Base-by-base conservation (phyloP, 768 basidiomycete species). In the Suillus alpinus region DNA sequence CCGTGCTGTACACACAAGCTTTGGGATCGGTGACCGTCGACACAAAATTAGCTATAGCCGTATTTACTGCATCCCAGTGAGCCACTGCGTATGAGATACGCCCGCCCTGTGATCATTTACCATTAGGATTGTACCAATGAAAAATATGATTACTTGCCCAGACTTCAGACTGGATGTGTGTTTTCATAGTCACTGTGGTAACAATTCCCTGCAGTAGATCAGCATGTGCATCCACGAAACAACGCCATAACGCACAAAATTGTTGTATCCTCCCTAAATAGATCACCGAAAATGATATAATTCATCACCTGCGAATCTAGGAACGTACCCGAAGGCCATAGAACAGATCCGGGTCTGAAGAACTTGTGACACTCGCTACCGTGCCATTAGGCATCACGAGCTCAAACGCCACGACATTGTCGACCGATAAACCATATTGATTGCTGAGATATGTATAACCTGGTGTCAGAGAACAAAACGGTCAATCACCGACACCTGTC, bases 371-470 rank as follows among this genome's bases (percentile, higher is more conserved):
- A 12, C 64, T 63, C 6, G 66, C 68, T 2, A 85, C 69, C 0
- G 70, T 76, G 16, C 86, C 86, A 63, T 79, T 78, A 0, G 86
- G 86, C 59, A 83, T 75, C 9, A 87, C 87, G 6, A 89, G 78
- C 61, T 88, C 82, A 65, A 76, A 86, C 0, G 80, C 81, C 7
- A 72, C 71, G 59, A 88, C 76, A 8, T 74, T 86, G 64, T 89
- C 87, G 32, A 79, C n/a, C n/a, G n/a, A n/a, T n/a, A n/a, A n/a
- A n/a, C n/a, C n/a, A n/a, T n/a, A n/a, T n/a, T n/a, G n/a, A 66
- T 88, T 88, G 0, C 83, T 82, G 61, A 79, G 76, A 82, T 81
- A 88, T 13, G 87, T 87, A 64, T 85, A 88, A 2, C 87, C 86
- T 81, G 13, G n/a, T n/a, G 14, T 62, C 40, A 26, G 20, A 32